phyloP scores from a whole-genome alignment of 345 rosid genomes.

The Ricinus communis region DNA sequence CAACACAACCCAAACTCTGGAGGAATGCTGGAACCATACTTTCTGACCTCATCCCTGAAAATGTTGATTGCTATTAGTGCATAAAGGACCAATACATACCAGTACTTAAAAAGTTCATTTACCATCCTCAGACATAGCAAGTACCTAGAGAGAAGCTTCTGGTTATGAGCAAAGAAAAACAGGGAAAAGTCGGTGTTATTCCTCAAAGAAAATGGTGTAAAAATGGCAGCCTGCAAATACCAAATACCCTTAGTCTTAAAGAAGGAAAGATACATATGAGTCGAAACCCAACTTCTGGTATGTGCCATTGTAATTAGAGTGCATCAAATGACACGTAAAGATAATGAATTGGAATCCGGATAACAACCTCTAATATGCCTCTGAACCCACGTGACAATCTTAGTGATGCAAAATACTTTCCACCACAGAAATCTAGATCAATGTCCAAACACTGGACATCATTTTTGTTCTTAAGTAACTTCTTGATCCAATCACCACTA shows the following conservation, averaged over 20 bases:
- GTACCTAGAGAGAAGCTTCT: conserved; percentile 69
- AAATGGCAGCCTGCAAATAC: conserved; percentile 69
- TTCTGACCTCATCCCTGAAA: conserved; percentile 64
- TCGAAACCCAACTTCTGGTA: conserved; percentile 17
- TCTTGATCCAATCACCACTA: conserved; percentile 85
- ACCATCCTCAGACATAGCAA: conserved; percentile 18
- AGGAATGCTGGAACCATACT: conserved; percentile 43
- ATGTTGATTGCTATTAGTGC: conserved; percentile 24
- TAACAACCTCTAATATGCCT: conserved; percentile 82
- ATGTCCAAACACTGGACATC: conserved; percentile 57
- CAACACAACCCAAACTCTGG: conserved; percentile 69
- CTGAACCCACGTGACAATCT: conserved; percentile 76
- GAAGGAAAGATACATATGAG: conserved; percentile 5
- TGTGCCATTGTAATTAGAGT: background rate
- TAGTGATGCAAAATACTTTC: conserved; percentile 69
- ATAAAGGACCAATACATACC: conserved; percentile 12
- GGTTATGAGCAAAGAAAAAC: conserved; percentile 51
- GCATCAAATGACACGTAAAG: conserved; percentile 5
- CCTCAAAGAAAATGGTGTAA: conserved; percentile 67
- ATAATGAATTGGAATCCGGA: conserved; percentile 6
- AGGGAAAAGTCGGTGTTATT: conserved; percentile 70
- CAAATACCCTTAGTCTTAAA: conserved; percentile 12
- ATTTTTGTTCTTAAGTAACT: conserved; percentile 59
- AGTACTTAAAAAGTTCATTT: conserved; percentile 19
- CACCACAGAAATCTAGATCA: conserved; percentile 82